phyloP scores from a whole-genome alignment of 1,139 yeast genomes.

The Pichia sp. region DNA sequence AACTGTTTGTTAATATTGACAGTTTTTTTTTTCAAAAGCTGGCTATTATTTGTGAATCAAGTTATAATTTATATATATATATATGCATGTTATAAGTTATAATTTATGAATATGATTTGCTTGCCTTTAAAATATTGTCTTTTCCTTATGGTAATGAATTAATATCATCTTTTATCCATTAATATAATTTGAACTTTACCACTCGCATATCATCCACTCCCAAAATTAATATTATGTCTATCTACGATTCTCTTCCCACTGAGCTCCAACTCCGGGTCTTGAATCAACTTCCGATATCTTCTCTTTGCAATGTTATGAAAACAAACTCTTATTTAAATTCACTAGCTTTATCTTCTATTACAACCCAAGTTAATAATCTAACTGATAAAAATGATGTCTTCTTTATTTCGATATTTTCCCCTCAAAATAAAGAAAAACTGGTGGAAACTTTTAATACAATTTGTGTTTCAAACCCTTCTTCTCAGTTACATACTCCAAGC shows the following conservation, averaged over 20 bases:
- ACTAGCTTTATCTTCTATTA: slow-evolving; percentile 7
- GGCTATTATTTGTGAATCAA: no score
- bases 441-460: slow-evolving; percentile 23
- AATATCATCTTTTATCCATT: no score
- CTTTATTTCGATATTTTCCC: slow-evolving; percentile 23
- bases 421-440: slow-evolving; percentile 21
- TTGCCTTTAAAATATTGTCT: no score
- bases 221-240: background rate
- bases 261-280: slow-evolving; percentile 21
- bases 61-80: no score
- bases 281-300: slow-evolving; percentile 12
- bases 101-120: no score
- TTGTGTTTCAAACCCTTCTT: slow-evolving; percentile 12
- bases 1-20: no score
- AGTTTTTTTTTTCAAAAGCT: no score
- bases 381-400: slow-evolving; percentile 9
- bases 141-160: no score
- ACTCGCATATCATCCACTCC: background rate
- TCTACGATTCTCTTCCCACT: slow-evolving; percentile 14
- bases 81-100: no score
- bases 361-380: slow-evolving; percentile 1
- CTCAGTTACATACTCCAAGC: slow-evolving; percentile 3
- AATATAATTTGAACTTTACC: no score
- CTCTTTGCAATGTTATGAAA: slow-evolving; percentile 12
- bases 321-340: slow-evolving; percentile 10